Conservation (phyloP, 345 rosid genomes). For the Camelina neglecta region DNA sequence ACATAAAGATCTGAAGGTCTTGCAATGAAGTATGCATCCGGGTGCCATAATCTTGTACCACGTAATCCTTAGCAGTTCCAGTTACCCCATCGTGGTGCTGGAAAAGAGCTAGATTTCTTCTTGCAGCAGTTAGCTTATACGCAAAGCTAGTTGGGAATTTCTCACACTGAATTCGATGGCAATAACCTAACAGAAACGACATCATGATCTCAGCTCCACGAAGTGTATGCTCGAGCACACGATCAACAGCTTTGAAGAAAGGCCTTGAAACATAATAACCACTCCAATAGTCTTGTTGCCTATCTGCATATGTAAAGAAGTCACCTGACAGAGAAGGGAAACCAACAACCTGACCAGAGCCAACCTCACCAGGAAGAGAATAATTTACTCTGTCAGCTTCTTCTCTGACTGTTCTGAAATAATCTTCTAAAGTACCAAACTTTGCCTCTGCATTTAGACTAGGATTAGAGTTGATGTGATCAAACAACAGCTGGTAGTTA, state of each 20-base stretch:
- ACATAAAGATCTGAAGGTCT: conserved; percentile 93
- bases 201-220: conserved; percentile 92
- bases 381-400: conserved; percentile 88
- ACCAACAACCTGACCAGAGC: conserved; percentile 78
- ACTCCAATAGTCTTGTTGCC: conserved; percentile 97
- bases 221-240: conserved; percentile 87
- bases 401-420: conserved; percentile 74
- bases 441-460: conserved; percentile 82
- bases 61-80: conserved; percentile 95
- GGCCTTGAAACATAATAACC: conserved; percentile 99
- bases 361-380: conserved; percentile 79
- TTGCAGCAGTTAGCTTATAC: conserved; percentile 88
- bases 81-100: conserved; percentile 99
- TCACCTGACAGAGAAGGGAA: conserved; percentile 98
- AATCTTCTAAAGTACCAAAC: conserved; percentile 94
- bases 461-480: conserved; percentile 88
- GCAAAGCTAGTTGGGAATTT: conserved; percentile 74
- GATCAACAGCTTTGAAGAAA: conserved; percentile 97
- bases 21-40: conserved; percentile 93
- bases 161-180: conserved; percentile 88
- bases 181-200: conserved; percentile 82
- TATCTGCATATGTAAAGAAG: conserved; percentile 94
- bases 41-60: conserved; percentile 86
- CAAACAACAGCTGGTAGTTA: conserved; percentile 88
- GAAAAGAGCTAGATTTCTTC: conserved; percentile 97